Conservation (phyloP, 345 rosid genomes). For the Noccaea bulbosa region DNA sequence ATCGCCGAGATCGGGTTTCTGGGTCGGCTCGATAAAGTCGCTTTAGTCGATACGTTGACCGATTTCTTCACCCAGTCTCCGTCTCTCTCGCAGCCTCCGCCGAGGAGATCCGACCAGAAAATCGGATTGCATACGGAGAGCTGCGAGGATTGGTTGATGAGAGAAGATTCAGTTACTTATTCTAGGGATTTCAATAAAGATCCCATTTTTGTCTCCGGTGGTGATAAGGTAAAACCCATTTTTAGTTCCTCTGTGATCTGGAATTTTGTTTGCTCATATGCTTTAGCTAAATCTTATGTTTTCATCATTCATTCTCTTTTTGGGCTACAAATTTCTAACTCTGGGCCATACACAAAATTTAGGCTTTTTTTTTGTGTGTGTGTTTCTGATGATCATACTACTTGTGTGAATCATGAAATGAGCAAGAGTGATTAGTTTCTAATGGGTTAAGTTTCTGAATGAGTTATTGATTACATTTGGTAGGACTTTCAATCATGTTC, state of each 20-base stretch:
- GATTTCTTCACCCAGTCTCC: constrained; percentile 54
- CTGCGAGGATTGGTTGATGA: constrained; percentile 83
- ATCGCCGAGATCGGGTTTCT: constrained; percentile 77
- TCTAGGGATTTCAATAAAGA: constrained; percentile 75
- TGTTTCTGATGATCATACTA: neutral
- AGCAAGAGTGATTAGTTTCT: neutral
- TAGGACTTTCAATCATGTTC: constrained; percentile 72
- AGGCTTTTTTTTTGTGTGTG: neutral
- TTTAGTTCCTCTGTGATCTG: neutral
- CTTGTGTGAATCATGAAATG: constrained; percentile 14
- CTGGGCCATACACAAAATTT: neutral
- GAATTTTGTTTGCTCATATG: neutral
- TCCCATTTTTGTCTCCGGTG: constrained; percentile 70
- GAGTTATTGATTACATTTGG: neutral
- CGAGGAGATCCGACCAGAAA: constrained; percentile 25
- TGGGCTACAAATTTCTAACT: neutral
- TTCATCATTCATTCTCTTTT: neutral
- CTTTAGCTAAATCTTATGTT: neutral
- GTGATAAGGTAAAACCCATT: constrained; percentile 45
- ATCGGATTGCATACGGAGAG: constrained; percentile 43
- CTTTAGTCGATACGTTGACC: constrained; percentile 71
- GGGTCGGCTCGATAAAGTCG: constrained; percentile 77
- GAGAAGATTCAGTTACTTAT: constrained; percentile 65
- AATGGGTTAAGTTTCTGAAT: neutral
- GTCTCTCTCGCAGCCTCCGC: constrained; percentile 17